phyloP scores from a whole-genome alignment of 2,329 filamentous ascomycete genomes.

The Pyricularia grisea region DNA sequence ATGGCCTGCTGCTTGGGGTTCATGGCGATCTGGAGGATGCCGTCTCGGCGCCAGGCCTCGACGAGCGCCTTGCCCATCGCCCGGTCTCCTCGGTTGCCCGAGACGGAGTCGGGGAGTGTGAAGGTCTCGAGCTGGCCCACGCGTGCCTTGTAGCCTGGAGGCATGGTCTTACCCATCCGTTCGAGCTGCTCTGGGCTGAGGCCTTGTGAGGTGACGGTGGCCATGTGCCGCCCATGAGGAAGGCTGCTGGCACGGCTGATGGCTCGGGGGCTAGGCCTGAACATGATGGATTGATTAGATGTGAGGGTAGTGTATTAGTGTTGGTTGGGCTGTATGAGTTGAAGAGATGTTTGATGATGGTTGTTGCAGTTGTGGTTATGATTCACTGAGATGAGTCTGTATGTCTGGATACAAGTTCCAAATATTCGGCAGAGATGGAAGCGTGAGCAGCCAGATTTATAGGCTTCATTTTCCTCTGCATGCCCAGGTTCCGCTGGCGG shows the following conservation, averaged over 20 bases:
- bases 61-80: slow-evolving; percentile 30
- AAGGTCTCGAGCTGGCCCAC: slow-evolving; percentile 29
- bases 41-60: slow-evolving; percentile 31
- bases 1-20: slow-evolving; percentile 21
- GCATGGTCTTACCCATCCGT: slow-evolving; percentile 14
- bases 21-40: slow-evolving; percentile 37
- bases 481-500: too few relatives aligned
- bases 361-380: too few relatives aligned
- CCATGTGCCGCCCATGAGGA: background rate
- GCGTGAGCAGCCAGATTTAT: too few relatives aligned
- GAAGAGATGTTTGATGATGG: background rate
- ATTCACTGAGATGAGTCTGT: too few relatives aligned
- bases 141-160: slow-evolving; percentile 18
- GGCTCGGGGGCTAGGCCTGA: background rate
- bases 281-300: background rate
- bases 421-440: too few relatives aligned
- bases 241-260: background rate
- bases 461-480: too few relatives aligned
- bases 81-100: slow-evolving; percentile 21
- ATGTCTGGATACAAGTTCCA: too few relatives aligned
- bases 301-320: background rate
- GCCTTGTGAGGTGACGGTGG: background rate
- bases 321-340: background rate
- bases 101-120: slow-evolving; percentile 26
- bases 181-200: background rate